Evolutionary conservation across 495 filamentous ascomycete genomes (phyloP).

Genomic region (Penicillium samsonianum): DNA sequence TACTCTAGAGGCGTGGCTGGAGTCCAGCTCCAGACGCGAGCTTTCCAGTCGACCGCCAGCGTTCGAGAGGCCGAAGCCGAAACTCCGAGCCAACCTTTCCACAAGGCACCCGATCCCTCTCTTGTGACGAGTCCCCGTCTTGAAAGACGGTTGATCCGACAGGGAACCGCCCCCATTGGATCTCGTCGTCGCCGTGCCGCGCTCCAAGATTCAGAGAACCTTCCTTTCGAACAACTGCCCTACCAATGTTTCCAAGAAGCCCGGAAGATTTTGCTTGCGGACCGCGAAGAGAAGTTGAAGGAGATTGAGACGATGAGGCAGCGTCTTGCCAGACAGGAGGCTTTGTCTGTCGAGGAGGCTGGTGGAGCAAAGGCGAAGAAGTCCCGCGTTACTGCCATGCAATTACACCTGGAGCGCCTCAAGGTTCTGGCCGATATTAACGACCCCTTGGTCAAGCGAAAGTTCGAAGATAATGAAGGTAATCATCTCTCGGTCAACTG

Average conservation of each 20-base stretch:
- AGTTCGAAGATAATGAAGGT: conserved; percentile 92
- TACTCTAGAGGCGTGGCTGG: conserved; percentile 36
- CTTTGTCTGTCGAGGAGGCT: conserved; percentile 55
- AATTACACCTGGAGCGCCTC: conserved; percentile 70
- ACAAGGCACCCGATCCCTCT: conserved; percentile 50
- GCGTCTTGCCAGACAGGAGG: conserved; percentile 61
- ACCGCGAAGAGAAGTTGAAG: conserved; percentile 78
- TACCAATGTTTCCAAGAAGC: conserved; percentile 99
- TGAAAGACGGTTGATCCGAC: conserved; percentile 60
- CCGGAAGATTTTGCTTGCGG: conserved; percentile 73
- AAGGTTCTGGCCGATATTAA: conserved; percentile 95
- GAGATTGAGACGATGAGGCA: conserved; percentile 61
- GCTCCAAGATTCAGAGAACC: conserved; percentile 60
- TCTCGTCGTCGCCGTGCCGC: conserved; percentile 83
- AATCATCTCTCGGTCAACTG: conserved; percentile 23
- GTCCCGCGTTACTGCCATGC: conserved; percentile 67
- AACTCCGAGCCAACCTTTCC: conserved; percentile 35
- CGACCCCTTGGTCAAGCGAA: conserved; percentile 90
- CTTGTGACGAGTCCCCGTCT: conserved; percentile 54
- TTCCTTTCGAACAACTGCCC: conserved; percentile 90
- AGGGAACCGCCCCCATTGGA: conserved; percentile 65
- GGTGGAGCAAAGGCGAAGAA: conserved; percentile 64
- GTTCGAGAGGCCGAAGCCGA: conserved; percentile 45
- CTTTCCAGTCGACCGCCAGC: conserved; percentile 41
- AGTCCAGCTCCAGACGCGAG: conserved; percentile 39